phyloP scores from a whole-genome alignment of 495 filamentous ascomycete species.

The Trichoderma virens region DNA sequence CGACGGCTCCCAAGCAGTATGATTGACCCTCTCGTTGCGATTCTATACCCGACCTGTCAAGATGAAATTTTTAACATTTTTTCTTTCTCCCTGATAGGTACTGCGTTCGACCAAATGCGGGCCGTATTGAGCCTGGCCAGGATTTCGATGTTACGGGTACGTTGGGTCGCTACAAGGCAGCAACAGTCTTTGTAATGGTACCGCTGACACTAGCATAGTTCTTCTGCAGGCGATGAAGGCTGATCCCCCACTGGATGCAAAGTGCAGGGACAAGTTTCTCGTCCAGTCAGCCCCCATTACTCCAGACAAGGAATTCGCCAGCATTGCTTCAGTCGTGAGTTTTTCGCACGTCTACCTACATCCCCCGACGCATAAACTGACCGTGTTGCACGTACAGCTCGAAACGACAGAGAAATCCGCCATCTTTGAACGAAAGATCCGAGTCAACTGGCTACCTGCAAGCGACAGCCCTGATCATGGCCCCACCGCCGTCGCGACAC shows the following conservation, averaged over 20 bases:
- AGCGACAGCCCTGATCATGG: constrained; percentile 15
- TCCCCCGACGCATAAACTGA: constrained; percentile 20
- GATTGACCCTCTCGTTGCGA: constrained; percentile 23
- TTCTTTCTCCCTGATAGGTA: constrained; percentile 51
- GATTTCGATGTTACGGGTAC: constrained; percentile 89
- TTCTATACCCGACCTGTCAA: constrained; percentile 9
- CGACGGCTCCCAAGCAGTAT: constrained; percentile 97
- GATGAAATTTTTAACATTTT: neutral
- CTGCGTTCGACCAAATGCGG: constrained; percentile 95
- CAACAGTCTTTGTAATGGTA: neutral
- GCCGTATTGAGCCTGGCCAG: constrained; percentile 80
- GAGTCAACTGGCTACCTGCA: constrained; percentile 69
- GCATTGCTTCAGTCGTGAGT: constrained; percentile 71
- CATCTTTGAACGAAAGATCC: constrained; percentile 91
- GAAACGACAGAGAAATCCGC: constrained; percentile 62
- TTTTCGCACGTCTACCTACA: neutral
- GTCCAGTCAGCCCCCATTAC: constrained; percentile 88
- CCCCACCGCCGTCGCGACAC: constrained; percentile 18
- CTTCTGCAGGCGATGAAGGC: constrained; percentile 96
- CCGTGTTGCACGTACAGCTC: constrained; percentile 47
- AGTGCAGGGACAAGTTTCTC: constrained; percentile 96
- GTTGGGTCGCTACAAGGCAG: constrained; percentile 18
- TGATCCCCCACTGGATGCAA: constrained; percentile 74
- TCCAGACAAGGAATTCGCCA: constrained; percentile 72
- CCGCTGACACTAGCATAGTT: constrained; percentile 45